Evolutionary conservation across 116 monocot genomes (phyloP).

Genomic region (Iris pallida): DNA sequence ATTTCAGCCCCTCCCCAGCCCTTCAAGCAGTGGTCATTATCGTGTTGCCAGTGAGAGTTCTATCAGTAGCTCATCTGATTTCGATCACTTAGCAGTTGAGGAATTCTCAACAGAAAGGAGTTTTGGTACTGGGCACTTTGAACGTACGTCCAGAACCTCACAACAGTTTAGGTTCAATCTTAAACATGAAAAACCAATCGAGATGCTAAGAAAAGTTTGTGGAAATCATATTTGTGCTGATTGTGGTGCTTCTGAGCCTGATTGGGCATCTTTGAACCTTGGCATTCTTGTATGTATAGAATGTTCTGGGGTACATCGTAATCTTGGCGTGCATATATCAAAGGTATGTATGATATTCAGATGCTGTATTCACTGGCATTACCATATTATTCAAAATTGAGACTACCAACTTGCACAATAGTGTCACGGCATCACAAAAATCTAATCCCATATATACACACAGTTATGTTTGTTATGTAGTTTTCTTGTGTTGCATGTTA

Average conservation of each 20-base stretch:
- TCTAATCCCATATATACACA: too few relatives aligned
- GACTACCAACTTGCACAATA: too few relatives aligned
- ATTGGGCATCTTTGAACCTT: slow-evolving; percentile 98
- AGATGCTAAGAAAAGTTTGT: slow-evolving; percentile 68
- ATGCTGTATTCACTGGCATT: not conserved
- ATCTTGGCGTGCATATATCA: slow-evolving; percentile 99
- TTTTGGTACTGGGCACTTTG: slow-evolving; percentile 40
- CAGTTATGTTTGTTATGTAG: too few relatives aligned
- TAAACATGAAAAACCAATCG: slow-evolving; percentile 90
- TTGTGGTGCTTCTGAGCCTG: slow-evolving; percentile 90
- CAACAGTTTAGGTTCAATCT: slow-evolving; percentile 49
- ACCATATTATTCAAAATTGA: not conserved
- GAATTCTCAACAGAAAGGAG: slow-evolving; percentile 56
- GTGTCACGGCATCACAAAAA: too few relatives aligned
- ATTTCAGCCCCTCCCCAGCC: slow-evolving; percentile 65
- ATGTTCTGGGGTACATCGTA: slow-evolving; percentile 99
- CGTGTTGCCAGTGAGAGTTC: slow-evolving; percentile 81
- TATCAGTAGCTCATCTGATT: slow-evolving; percentile 68
- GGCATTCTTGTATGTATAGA: slow-evolving; percentile 97
- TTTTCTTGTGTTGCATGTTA: too few relatives aligned
- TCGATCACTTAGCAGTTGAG: slow-evolving; percentile 60
- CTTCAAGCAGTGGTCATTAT: slow-evolving; percentile 58
- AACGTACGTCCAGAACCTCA: slow-evolving; percentile 47
- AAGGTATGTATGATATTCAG: slow-evolving; percentile 51
- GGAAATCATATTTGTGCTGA: slow-evolving; percentile 95